Base-by-base conservation (phyloP, 176 grass and related monocot genomes). In the Triticum turgidum region DNA sequence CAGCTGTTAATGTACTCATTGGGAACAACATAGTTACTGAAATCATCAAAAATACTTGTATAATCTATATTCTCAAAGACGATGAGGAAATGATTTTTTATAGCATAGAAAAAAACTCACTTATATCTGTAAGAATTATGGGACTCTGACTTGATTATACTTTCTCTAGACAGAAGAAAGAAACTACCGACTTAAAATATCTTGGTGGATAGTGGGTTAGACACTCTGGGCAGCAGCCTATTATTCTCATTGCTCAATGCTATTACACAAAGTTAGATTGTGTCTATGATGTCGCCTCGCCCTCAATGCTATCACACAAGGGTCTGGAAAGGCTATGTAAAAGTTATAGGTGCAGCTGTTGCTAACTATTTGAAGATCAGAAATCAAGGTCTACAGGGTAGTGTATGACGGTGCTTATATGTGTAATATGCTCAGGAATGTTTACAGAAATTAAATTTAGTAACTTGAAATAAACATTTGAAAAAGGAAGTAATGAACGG, bases 381-480 rank as follows among this genome's bases (percentile, higher is more conserved):
- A n/a, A 67, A 49, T 65, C 79, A 81, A 49, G n/a, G 41, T 63
- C 11, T 81, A 67, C 14, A 18, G 5, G 12, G 4, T 71, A 82
- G 12, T n/a, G 32, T 18, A 27, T 71, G 34, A 39, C 14, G 17
- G 63, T 56, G 7, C 25, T 82, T 82, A 49, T 35, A 32, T 11
- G 80, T 17, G 4, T 66, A 65, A 64, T 54, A 41, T 61, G 67
- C 51, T 73, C n/a, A 61, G 49, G 51, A 56, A 83, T 72, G 56
- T 42, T 73, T 83, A 22, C 67, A 29, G 34, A 73, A 73, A 84
- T 52, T 64, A 80, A 80, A 79, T 79, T 33, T 73, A 73, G 13
- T 76, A 77, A 85, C 59, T 67, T 10, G 18, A 82, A 79, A 56
- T 51, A 79, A 79, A 52, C 58, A 79, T 84, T 42, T 45, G n/a